These are phyloP conservation scores for Kwoniella sp. DNA, from an alignment of 768 basidiomycete genomes.

Conservation along the genomic window DNA sequence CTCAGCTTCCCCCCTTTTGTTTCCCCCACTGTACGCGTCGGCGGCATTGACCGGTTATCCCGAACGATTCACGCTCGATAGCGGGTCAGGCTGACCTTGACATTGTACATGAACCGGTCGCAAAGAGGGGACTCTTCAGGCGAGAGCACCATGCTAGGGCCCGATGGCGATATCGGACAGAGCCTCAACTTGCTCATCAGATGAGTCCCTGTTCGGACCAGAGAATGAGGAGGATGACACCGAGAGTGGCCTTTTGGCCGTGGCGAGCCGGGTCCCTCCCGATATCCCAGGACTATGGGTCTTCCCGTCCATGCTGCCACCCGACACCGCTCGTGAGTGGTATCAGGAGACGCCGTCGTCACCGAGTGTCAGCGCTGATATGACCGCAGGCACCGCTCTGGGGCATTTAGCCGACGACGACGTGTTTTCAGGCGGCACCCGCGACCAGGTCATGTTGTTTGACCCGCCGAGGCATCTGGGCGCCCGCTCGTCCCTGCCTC, in stretches of 20 bases:
- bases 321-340: slow-evolving; percentile 31
- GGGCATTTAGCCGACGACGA: slow-evolving; percentile 25
- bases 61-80: no score
- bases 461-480: slow-evolving; percentile 52
- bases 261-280: slow-evolving; percentile 14
- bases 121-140: no score
- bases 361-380: slow-evolving; percentile 1
- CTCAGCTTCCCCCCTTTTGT: no score
- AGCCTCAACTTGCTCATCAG: no score
- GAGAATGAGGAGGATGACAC: not conserved
- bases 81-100: no score
- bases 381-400: slow-evolving; percentile 15
- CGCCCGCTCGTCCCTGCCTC: slow-evolving; percentile 56
- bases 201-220: slow-evolving; percentile 27
- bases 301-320: slow-evolving; percentile 26
- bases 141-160: no score
- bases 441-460: slow-evolving; percentile 87
- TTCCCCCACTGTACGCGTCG: no score
- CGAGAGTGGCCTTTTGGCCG: not conserved
- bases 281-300: slow-evolving; percentile 43
- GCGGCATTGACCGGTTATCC: no score
- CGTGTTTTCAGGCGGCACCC: slow-evolving; percentile 44
- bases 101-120: no score
- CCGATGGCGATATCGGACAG: no score
- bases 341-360: not conserved